Conservation (phyloP, 441 rosid genomes). For the Brassica balearica region DNA sequence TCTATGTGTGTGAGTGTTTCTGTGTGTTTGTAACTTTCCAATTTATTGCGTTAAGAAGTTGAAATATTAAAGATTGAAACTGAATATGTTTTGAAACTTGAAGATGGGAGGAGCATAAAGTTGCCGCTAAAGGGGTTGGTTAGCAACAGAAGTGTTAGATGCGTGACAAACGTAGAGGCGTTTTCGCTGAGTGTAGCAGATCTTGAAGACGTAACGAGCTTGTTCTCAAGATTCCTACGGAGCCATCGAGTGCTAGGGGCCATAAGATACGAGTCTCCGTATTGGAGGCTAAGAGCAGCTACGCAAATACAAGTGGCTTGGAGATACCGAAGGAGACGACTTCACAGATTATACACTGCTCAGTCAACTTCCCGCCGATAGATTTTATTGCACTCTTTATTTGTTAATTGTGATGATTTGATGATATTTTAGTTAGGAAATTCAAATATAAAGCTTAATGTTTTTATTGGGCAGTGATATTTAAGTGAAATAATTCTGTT, state of each 20-base stretch:
- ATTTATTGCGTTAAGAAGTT: not conserved
- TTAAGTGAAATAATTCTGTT: not conserved
- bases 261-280: slow-evolving; percentile 80
- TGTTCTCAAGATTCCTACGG: slow-evolving; percentile 66
- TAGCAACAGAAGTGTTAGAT: slow-evolving; percentile 67
- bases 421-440: not conserved
- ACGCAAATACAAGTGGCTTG: slow-evolving; percentile 78
- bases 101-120: slow-evolving; percentile 65
- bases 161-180: slow-evolving; percentile 85
- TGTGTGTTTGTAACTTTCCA: not conserved
- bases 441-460: not conserved
- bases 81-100: slow-evolving; percentile 21
- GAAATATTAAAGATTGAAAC: slow-evolving; percentile 4
- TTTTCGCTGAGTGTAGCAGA: slow-evolving; percentile 84
- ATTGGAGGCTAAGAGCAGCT: slow-evolving; percentile 78
- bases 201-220: slow-evolving; percentile 82
- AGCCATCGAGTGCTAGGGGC: slow-evolving; percentile 80
- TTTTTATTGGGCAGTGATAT: not conserved
- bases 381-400: not conserved
- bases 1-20: not conserved
- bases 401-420: not conserved
- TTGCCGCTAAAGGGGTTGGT: slow-evolving; percentile 54
- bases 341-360: slow-evolving; percentile 40
- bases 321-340: slow-evolving; percentile 71
- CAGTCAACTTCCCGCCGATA: not conserved